Evolutionary conservation across 768 basidiomycete species (phyloP).

Genomic region (Mycena amicta): DNA sequence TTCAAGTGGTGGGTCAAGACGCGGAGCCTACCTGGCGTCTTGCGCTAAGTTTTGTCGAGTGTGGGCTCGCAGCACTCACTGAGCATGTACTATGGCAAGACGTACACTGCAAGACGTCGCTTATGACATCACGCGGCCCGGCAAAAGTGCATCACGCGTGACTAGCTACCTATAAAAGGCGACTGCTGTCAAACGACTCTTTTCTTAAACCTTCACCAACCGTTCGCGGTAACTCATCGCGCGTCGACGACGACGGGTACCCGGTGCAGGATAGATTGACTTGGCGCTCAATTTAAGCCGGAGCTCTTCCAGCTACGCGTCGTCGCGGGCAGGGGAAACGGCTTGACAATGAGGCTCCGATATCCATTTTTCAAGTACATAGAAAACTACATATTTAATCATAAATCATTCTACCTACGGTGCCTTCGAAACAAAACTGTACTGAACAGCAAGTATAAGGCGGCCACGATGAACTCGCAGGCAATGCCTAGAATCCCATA

Average conservation of each 20-base stretch:
- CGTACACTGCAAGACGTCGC: too few relatives aligned
- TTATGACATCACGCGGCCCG: too few relatives aligned
- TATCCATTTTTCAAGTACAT: constrained; percentile 33
- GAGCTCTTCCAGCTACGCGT: constrained; percentile 57
- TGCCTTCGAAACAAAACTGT: constrained; percentile 30
- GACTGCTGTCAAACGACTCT: neutral
- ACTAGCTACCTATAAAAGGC: constrained; percentile 11
- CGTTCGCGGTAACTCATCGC: constrained; percentile 20
- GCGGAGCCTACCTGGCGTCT: constrained; percentile 34
- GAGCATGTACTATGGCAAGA: too few relatives aligned
- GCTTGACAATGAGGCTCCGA: constrained; percentile 80
- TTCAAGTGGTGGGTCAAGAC: constrained; percentile 41
- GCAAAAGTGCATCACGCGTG: neutral
- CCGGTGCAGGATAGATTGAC: constrained; percentile 44
- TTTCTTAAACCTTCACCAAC: neutral
- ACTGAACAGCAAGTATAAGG: constrained; percentile 51
- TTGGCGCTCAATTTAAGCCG: constrained; percentile 77
- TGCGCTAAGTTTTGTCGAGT: neutral
- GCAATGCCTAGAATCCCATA: constrained; percentile 61
- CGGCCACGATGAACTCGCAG: constrained; percentile 57
- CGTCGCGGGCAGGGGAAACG: constrained; percentile 48
- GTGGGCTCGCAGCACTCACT: neutral
- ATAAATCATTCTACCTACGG: constrained; percentile 8
- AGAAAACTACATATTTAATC: constrained; percentile 17
- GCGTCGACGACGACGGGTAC: constrained; percentile 55